Evolutionary conservation across 2,329 filamentous ascomycete genomes (phyloP), one percentile per base, ranked within the genome.

Genomic region (Colletotrichum higginsianum): DNA sequence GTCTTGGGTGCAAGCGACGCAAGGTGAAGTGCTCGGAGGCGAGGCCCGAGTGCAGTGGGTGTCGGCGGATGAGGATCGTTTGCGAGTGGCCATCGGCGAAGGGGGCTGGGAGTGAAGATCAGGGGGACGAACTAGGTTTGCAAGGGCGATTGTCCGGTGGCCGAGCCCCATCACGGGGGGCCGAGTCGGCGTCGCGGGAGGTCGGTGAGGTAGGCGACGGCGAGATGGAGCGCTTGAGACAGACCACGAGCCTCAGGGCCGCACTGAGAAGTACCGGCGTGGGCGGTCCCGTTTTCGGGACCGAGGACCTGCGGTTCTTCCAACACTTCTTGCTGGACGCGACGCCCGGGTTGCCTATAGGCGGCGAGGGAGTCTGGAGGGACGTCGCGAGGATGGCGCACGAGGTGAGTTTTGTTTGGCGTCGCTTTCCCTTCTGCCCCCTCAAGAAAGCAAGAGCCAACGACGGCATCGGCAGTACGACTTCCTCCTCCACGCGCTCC

Each of bases 321-420:
- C 85, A 87, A 62, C 86, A 88, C 73, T 89, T 88, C 73, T 73
- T 88, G 11, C 78, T 85, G 6, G 78, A 82, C 9, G 86, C 86
- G 2, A 84, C 84, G 63, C 83, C 83, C 8, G 77, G 82, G 2
- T 62, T 84, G 0, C 83, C 83, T 2, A 76, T 84, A 13, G 78
- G 77, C 50, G 81, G 82, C 0, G 79, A 79, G 26, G 67, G 71
- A 6, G 75, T 84, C 0, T 85, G 83, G 83, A 78, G 77, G 56
- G 74, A 79, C 30, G 79, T 82, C 2, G 82, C 82, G 1, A 76
- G 26, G 8, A 35, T 35, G 30, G 30, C 30, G 30, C 30, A 35
- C 30, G 30, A 35, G 30, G 30, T 35, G 30, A 9, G 8, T 35
- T 35, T 35, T 1, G 30, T 35, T 35, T 35, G 30, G 8, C 30